Percentiles rank a stretch among this genome's conserved stretches.
Evolutionary conservation across 495 filamentous ascomycete genomes (phyloP).

Genomic region (Penicillium riverlandense): DNA sequence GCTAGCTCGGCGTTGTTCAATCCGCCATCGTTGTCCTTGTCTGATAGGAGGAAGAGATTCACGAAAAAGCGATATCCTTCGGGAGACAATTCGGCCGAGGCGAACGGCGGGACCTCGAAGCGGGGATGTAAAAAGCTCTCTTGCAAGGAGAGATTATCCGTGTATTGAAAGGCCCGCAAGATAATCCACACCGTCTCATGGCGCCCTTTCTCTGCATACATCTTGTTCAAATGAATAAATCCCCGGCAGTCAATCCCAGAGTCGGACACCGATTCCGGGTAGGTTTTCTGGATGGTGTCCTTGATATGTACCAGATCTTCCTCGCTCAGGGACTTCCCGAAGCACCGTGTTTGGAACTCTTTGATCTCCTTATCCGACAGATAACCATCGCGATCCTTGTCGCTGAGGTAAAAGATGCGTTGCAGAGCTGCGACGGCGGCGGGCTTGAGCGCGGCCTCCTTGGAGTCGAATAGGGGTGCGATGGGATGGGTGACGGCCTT

Average conservation of each 20-base stretch:
- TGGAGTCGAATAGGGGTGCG: constrained; percentile 91
- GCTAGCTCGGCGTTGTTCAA: constrained; percentile 76
- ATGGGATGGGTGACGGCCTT: constrained; percentile 98
- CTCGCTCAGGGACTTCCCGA: constrained; percentile 70
- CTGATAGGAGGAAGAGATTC: constrained; percentile 87
- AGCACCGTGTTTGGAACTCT: constrained; percentile 85
- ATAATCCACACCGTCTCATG: constrained; percentile 99
- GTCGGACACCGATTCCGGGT: constrained; percentile 54
- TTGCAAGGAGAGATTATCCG: constrained; percentile 83
- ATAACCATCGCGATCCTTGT: constrained; percentile 94
- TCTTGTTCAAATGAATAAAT: constrained; percentile 85
- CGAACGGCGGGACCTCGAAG: constrained; percentile 85
- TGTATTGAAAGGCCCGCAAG: constrained; percentile 91
- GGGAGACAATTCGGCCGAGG: constrained; percentile 89
- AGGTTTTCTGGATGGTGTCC: constrained; percentile 61
- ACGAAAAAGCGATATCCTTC: constrained; percentile 96
- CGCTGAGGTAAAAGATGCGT: constrained; percentile 89
- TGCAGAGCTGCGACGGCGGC: constrained; percentile 78
- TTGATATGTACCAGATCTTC: constrained; percentile 89
- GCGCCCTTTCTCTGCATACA: constrained; percentile 95
- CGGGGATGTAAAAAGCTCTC: constrained; percentile 88
- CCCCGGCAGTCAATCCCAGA: constrained; percentile 73
- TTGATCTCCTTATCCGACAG: constrained; percentile 84
- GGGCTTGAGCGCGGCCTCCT: constrained; percentile 82
- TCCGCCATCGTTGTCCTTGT: constrained; percentile 96